Base-by-base conservation (phyloP, 352 stramenopile genomes). In the Pythium myriotylum region DNA sequence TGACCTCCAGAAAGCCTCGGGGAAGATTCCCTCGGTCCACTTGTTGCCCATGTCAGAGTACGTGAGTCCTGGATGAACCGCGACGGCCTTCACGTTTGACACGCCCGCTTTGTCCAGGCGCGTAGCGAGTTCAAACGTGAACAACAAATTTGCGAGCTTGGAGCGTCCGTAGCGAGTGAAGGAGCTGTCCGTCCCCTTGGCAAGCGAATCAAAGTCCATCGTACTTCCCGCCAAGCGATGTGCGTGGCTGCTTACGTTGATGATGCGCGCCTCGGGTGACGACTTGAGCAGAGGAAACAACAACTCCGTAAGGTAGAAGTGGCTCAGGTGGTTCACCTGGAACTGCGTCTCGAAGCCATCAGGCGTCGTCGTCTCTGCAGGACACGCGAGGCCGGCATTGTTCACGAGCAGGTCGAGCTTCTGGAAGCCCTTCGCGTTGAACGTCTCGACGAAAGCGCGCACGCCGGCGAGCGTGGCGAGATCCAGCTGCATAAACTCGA, bases 301-400 rank as follows among this genome's bases (percentile, higher is more conserved):
- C 52, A 79, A 64, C 17, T 57, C 60, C n/a, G 82, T 89, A 12
- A 93, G 48, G 22, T 65, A 62, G 59, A 93, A 90, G 53, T 89
- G 79, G 4, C 78, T 79, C 39, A 93, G 35, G 50, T 93, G 77
- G 65, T 93, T 93, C 29, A 72, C 82, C 1, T 70, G 80, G 50
- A 93, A 91, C 46, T 91, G 81, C 16, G 64, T 63, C 54, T 93
- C 84, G 20, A 84, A 53, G 3, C 77, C 81, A 35, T 86, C 66
- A 0, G 29, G 24, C 5, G 70, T 81, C 14, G 72, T 47, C 17
- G 51, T 46, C 37, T 80, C 61, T 13, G 48, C 26, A 2, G 76
- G 49, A 1, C 77, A 57, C 2, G 71, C 74, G 13, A 72, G 73
- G 1, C 84, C 84, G 4, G 81, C 84, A 46, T 93, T 93, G 69